phyloP scores from a whole-genome alignment of 2,329 filamentous ascomycete genomes.

The Trichocomaceae sp. region DNA sequence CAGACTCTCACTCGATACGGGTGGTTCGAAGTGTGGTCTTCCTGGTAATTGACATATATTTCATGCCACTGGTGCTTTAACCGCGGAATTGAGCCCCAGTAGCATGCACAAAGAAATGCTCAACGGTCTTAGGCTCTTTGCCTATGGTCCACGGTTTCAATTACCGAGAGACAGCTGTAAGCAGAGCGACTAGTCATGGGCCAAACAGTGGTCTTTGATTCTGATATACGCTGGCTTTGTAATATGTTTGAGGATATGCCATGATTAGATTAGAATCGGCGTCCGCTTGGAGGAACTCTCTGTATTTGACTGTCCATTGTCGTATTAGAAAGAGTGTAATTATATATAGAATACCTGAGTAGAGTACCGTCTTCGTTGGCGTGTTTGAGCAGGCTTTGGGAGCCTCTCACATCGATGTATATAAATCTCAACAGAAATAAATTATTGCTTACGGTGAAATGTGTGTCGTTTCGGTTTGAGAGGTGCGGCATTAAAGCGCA shows the following conservation, averaged over 20 bases:
- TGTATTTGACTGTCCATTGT: slow-evolving; percentile 11
- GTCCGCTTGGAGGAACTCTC: slow-evolving; percentile 23
- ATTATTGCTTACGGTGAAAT: too few relatives aligned
- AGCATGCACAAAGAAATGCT: slow-evolving; percentile 18
- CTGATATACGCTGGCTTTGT: slow-evolving; percentile 23
- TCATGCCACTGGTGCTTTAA: slow-evolving; percentile 20
- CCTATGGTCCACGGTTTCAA: slow-evolving; percentile 27
- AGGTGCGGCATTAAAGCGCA: too few relatives aligned
- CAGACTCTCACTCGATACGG: slow-evolving; percentile 35
- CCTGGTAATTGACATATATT: slow-evolving; percentile 18
- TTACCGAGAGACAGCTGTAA: slow-evolving; percentile 22
- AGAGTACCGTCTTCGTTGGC: too few relatives aligned
- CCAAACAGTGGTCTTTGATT: slow-evolving; percentile 24
- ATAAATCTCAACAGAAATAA: too few relatives aligned
- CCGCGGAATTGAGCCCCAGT: slow-evolving; percentile 17
- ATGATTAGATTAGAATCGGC: slow-evolving; percentile 22
- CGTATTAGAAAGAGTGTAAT: too few relatives aligned
- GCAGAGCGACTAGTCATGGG: slow-evolving; percentile 19
- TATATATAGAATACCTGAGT: too few relatives aligned
- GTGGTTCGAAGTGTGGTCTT: too few relatives aligned
- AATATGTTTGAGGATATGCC: slow-evolving; percentile 23
- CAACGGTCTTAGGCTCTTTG: slow-evolving; percentile 14
- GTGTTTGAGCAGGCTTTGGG: too few relatives aligned
- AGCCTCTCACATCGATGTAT: too few relatives aligned
- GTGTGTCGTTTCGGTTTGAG: too few relatives aligned